Conservation (phyloP, 2,329 filamentous ascomycete genomes). For the Paraconiothyrium sp. region DNA sequence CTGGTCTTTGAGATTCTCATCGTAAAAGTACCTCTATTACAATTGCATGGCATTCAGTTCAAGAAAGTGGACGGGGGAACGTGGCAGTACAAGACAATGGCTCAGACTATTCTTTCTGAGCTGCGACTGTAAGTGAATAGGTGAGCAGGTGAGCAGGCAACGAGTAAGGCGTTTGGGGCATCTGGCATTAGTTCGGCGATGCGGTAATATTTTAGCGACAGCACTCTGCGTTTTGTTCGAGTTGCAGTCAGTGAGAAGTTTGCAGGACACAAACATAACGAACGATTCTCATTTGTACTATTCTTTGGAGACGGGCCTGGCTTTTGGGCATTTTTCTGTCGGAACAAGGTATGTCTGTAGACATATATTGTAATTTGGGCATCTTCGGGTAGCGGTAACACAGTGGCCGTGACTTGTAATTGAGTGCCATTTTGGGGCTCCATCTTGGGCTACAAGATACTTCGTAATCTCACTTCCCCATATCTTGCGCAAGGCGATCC, state of each 20-base stretch:
- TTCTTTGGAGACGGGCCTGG: constrained; percentile 13
- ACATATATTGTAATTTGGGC: constrained; percentile 11
- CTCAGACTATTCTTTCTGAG: constrained; percentile 90
- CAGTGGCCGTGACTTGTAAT: constrained; percentile 7
- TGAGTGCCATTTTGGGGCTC: neutral
- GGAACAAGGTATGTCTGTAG: constrained; percentile 5
- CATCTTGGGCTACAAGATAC: neutral
- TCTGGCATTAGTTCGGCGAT: constrained; percentile 17
- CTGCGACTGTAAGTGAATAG: constrained; percentile 71
- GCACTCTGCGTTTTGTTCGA: constrained; percentile 5
- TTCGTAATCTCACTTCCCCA: constrained; percentile 1
- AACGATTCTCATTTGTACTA: constrained; percentile 46
- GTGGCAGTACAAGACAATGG: constrained; percentile 99
- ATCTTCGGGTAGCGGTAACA: neutral
- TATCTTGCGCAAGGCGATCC: neutral
- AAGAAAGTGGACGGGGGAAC: constrained; percentile 96
- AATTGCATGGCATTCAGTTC: constrained; percentile 95
- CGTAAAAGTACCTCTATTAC: constrained; percentile 94
- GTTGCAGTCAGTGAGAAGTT: constrained; percentile 15
- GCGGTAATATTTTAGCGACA: constrained; percentile 12
- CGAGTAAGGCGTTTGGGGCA: constrained; percentile 27
- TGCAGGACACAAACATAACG: constrained; percentile 21
- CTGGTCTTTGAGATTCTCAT: constrained; percentile 96
- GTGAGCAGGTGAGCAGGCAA: neutral
- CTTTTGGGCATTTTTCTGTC: constrained; percentile 12